Percentiles rank a stretch among this genome's conserved stretches.
Evolutionary conservation across 2,329 filamentous ascomycete species (phyloP).

Genomic region (Talaromyces sp.): DNA sequence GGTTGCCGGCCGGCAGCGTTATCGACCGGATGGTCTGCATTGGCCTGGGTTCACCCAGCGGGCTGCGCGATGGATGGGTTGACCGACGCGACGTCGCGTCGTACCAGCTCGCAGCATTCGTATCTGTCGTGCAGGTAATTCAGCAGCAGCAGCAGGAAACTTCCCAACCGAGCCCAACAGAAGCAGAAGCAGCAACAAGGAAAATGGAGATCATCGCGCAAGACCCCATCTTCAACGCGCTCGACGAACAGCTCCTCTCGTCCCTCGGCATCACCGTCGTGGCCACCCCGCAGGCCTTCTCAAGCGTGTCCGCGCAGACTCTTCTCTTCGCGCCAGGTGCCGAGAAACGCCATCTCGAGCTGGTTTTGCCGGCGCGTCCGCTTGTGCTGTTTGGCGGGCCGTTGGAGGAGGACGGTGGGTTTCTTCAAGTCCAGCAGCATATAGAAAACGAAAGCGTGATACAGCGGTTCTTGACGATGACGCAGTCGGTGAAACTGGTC

Average conservation of each 20-base stretch:
- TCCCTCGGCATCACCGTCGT: conserved; percentile 32
- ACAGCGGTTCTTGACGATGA: background rate
- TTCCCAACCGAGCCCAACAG: background rate
- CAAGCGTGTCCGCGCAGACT: conserved; percentile 42
- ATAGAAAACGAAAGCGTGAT: background rate
- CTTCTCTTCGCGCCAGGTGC: conserved; percentile 59
- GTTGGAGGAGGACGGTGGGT: conserved; percentile 18
- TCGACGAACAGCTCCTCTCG: conserved; percentile 33
- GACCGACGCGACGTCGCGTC: conserved; percentile 35
- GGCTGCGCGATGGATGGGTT: conserved; percentile 37
- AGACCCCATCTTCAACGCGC: conserved; percentile 46
- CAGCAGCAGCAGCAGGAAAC: background rate
- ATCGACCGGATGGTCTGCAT: conserved; percentile 32
- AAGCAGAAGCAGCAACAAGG: background rate
- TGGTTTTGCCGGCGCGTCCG: conserved; percentile 45
- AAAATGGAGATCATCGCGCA: conserved; percentile 40
- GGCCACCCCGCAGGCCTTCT: conserved; percentile 48
- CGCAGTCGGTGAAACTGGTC: background rate
- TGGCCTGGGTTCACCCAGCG: conserved; percentile 36
- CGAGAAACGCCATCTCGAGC: conserved; percentile 46
- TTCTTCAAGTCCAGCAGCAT: background rate
- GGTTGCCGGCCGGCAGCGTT: background rate
- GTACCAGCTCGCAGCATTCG: conserved; percentile 36
- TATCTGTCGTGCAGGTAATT: conserved; percentile 19
- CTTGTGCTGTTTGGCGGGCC: conserved; percentile 53